Evolutionary conservation across 2,329 filamentous ascomycete species (phyloP), one percentile per base, ranked within the genome.

Genomic region (Rhynchosporium agropyri): DNA sequence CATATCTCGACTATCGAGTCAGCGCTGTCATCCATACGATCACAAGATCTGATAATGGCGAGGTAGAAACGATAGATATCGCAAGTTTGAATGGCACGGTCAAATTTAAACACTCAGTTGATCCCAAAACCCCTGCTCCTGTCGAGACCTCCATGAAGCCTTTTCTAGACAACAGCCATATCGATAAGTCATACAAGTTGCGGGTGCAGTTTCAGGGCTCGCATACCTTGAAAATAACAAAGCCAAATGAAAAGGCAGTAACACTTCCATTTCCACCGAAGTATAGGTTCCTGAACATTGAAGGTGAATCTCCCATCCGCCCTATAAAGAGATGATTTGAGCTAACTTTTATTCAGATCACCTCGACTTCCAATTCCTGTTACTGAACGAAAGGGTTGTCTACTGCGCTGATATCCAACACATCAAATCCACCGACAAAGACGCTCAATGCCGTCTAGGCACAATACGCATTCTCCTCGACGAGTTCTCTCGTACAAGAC

Each of bases 91-190:
- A 70, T 13, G 59, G 62, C 46, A 38, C 45, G 20, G 63, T 58
- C 26, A 65, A 64, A 46, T 50, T 68, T n/a, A 62, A 63, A 10
- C 68, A 69, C 43, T 57, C 66, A 3, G 54, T 67, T 29, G 65
- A 70, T 51, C 20, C 42, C 8, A 62, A 45, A 15, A 61, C 50
- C 20, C 49, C 57, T 3, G 36, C 60, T 3, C 10, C 46, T 2
- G 63, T 56, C 3, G 65, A 68, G 46, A 68, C 62, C 4, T 67
- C 66, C 10, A 69, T 70, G 69, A 69, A 65, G 43, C 69, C 69
- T 26, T 69, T 66, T 53, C 62, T 69, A 5, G 67, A 70, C 38
- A 67, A 69, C 36, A 40, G 43, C 9, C 69, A 69, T 29, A 62
- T 58, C 33, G 65, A 67, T 20, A 64, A 65, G 10, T 43, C 38